Conservation (phyloP, 2,329 filamentous ascomycete species). For the Pyrenophora tritici-repentis region DNA sequence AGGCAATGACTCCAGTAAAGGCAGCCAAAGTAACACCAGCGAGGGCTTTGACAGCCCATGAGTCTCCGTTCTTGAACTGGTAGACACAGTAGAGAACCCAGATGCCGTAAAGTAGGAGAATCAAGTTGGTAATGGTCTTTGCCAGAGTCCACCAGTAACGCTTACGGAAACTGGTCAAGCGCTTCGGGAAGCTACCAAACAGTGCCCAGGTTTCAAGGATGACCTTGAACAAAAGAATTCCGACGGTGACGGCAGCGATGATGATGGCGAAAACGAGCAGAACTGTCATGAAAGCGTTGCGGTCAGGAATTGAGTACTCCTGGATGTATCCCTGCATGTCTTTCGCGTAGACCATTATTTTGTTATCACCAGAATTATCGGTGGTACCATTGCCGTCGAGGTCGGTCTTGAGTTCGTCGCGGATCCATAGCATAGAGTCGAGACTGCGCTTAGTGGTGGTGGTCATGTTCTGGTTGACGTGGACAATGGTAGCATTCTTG, state of each 20-base stretch:
- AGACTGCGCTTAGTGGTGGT: constrained; percentile 60
- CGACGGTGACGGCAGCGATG: constrained; percentile 79
- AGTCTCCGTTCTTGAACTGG: constrained; percentile 92
- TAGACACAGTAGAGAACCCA: constrained; percentile 97
- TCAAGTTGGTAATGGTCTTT: constrained; percentile 85
- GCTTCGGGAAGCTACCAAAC: constrained; percentile 83
- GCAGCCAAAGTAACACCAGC: constrained; percentile 79
- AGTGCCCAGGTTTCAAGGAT: constrained; percentile 89
- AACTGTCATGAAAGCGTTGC: constrained; percentile 96
- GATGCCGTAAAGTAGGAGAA: constrained; percentile 88
- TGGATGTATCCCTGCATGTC: constrained; percentile 85
- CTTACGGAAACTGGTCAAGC: constrained; percentile 82
- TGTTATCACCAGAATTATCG: constrained; percentile 47
- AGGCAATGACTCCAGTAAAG: constrained; percentile 80
- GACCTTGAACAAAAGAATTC: constrained; percentile 87
- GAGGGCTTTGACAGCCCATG: constrained; percentile 85
- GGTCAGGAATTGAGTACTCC: constrained; percentile 79
- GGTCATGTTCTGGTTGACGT: constrained; percentile 63
- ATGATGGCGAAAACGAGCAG: constrained; percentile 87
- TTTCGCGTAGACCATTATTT: constrained; percentile 63
- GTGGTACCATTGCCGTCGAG: constrained; percentile 47
- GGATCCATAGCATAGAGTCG: constrained; percentile 56
- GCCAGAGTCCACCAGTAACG: constrained; percentile 95
- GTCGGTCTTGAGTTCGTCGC: constrained; percentile 52
- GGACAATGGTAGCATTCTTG: constrained; percentile 75